Conservation (phyloP, 129 eudicot species). For the Arctium lappa region DNA sequence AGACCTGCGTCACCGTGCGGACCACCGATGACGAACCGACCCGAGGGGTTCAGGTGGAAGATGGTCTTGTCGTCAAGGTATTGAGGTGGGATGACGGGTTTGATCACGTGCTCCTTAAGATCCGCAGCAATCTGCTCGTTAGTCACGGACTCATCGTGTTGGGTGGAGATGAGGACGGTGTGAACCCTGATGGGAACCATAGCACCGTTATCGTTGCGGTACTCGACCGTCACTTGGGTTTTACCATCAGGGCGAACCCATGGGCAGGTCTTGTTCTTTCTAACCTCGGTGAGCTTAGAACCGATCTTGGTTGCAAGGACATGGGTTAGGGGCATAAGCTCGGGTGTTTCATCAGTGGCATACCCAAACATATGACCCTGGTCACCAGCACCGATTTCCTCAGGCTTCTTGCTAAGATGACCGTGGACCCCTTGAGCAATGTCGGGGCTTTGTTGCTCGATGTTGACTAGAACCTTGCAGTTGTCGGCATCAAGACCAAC, state of each 20-base stretch:
- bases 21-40: constrained; percentile 73
- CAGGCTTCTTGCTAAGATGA: constrained; percentile 69
- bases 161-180: constrained; percentile 73
- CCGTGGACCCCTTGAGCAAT: constrained; percentile 83
- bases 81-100: constrained; percentile 57
- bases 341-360: constrained; percentile 79
- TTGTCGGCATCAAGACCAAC: constrained; percentile 78
- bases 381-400: constrained; percentile 77
- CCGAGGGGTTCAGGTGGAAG: constrained; percentile 70
- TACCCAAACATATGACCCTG: constrained; percentile 80
- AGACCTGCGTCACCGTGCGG: constrained; percentile 76
- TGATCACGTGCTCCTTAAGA: constrained; percentile 63
- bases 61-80: constrained; percentile 69
- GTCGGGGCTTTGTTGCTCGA: constrained; percentile 72
- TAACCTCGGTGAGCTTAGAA: constrained; percentile 69
- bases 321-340: constrained; percentile 77
- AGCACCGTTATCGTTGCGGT: constrained; percentile 59
- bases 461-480: constrained; percentile 77
- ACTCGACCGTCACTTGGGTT: constrained; percentile 76
- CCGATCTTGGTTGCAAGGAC: constrained; percentile 76
- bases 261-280: constrained; percentile 69
- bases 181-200: constrained; percentile 76
- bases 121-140: constrained; percentile 59
- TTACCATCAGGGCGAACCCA: constrained; percentile 81
- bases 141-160: constrained; percentile 71